Base-by-base conservation (phyloP, 768 basidiomycete genomes). In the Hericium coralloides region DNA sequence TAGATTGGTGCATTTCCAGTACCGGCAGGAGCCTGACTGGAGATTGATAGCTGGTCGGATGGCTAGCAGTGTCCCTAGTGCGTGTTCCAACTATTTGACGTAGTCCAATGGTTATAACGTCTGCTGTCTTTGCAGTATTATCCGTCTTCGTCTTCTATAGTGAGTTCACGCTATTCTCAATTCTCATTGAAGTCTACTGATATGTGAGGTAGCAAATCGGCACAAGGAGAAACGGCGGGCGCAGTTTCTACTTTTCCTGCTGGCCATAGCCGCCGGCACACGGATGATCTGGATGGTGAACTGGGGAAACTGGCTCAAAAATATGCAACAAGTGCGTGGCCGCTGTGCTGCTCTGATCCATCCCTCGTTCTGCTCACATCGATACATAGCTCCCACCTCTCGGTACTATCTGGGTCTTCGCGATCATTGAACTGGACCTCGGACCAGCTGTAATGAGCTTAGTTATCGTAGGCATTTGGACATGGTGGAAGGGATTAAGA, bases 1-100 rank as follows among this genome's bases (percentile, higher is more conserved):
- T 4, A 93, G 91, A 57, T 73, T 92, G 47, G 80, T 90, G 48
- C 88, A 88, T 64, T 81, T 80, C 52, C 91, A 93, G 68, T 93
- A 92, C 59, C 83, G 81, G 39, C 78, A 82, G 67, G 69, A 74
- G n/a, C 74, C 82, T 1, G 72, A 79, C 17, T 65, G 82, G 37
- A 62, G 70, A 49, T 76, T 70, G 8, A 60, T 89, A 36, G 55
- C 72, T n/a, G 76, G 81, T 31, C 80, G 82, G 62, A 79, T 91
- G 75, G 55, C 79, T 25, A 73, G 82, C 18, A 79, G 84, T 26
- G 73, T 88, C 31, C 90, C 91, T n/a, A 85, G 90, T 92, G 69
- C 57, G 85, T 75, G 50, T 59, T 26, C 17, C 26, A 20, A 18
- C 12, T 50, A n/a, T 37, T 26, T 48, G 38, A 38, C 23, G 15